A percentile compares a stretch with the other conserved stretches of the same genome.
phyloP scores from a whole-genome alignment of 345 rosid species.

The Linum lewisii region DNA sequence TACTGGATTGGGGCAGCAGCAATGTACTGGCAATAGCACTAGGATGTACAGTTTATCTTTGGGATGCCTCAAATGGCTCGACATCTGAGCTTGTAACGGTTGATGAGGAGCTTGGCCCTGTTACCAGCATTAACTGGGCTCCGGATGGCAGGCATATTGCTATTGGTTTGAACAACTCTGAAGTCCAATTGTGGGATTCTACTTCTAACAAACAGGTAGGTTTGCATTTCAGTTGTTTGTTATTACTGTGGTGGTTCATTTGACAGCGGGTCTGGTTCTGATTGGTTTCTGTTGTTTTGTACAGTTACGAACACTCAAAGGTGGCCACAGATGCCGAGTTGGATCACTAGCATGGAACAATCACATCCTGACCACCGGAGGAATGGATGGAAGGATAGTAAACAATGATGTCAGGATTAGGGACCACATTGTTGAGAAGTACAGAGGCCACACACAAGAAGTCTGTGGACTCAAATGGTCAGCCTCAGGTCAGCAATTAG shows the following conservation, averaged over 20 bases:
- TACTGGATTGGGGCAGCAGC: slow-evolving; percentile 43
- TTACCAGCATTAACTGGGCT: slow-evolving; percentile 50
- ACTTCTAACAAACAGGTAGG: slow-evolving; percentile 22
- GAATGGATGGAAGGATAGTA: slow-evolving; percentile 36
- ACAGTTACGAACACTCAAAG: slow-evolving; percentile 32
- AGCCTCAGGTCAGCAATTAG: slow-evolving; percentile 39
- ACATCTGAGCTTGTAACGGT: slow-evolving; percentile 43
- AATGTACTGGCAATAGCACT: slow-evolving; percentile 36
- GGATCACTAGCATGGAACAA: slow-evolving; percentile 49
- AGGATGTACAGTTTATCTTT: slow-evolving; percentile 28
- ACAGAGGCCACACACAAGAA: slow-evolving; percentile 37
- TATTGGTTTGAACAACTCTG: slow-evolving; percentile 38
- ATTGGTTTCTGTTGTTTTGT: background rate
- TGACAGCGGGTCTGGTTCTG: background rate
- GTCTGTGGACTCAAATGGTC: slow-evolving; percentile 53
- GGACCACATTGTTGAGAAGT: slow-evolving; percentile 33
- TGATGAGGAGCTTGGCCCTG: slow-evolving; percentile 32
- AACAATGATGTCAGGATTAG: slow-evolving; percentile 43
- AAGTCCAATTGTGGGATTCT: slow-evolving; percentile 45
- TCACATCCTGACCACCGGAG: slow-evolving; percentile 40
- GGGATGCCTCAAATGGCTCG: slow-evolving; percentile 41
- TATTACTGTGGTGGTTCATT: background rate
- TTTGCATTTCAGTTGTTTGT: background rate
- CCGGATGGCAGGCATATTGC: slow-evolving; percentile 40
- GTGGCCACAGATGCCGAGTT: slow-evolving; percentile 33